Evolutionary conservation across 306 rosid species (phyloP).

Genomic region (Potentilla sterilis): DNA sequence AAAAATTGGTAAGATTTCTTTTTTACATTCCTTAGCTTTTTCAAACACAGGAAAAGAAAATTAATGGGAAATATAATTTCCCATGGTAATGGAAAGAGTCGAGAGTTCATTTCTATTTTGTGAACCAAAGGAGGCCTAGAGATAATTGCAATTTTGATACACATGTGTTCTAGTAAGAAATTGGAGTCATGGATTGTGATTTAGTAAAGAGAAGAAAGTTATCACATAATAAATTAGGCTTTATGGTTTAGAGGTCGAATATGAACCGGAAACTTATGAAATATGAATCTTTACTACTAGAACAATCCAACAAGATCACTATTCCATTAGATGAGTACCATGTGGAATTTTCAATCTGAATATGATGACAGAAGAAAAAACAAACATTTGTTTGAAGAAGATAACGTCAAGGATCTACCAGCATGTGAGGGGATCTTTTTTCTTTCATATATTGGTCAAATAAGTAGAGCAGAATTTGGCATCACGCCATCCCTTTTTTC

Average conservation of each 20-base stretch:
- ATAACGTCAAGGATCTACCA: background rate
- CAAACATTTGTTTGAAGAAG: background rate
- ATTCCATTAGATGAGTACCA: background rate
- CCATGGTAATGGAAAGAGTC: no score
- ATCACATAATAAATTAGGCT: background rate
- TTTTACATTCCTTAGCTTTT: no score
- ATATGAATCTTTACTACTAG: background rate
- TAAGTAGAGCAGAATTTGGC: background rate
- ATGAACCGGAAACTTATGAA: background rate
- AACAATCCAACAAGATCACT: background rate
- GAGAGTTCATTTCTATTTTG: no score
- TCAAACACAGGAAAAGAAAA: no score
- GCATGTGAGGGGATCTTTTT: constrained; percentile 4
- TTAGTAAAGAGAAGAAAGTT: background rate
- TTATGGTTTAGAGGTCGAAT: background rate
- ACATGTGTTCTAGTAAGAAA: background rate
- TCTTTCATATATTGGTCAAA: background rate
- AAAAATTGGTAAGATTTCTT: no score
- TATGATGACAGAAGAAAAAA: background rate
- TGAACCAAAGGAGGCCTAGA: background rate
- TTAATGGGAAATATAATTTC: no score
- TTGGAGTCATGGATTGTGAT: background rate
- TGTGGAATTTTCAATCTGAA: background rate
- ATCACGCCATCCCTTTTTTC: background rate
- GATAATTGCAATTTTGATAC: background rate